Evolutionary conservation across 2,329 filamentous ascomycete species (phyloP), one percentile per base, ranked within the genome.

Genomic region (Volutella citrinella): DNA sequence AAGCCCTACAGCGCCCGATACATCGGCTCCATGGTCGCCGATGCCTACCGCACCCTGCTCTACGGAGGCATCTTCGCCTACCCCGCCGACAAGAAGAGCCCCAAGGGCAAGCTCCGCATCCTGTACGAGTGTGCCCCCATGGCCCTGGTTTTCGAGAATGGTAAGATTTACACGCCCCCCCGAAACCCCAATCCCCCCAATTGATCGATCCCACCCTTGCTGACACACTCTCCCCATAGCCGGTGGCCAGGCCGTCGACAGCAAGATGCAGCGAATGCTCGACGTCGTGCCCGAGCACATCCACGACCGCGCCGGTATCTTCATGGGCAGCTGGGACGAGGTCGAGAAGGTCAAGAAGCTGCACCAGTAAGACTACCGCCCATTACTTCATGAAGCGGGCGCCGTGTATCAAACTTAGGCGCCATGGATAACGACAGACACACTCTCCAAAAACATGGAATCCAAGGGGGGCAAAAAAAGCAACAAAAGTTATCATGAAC

Each of bases 111-210:
- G 74, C 77, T 98, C 50, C 79, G 93, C 48, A 98, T 98, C 50
- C 64, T 98, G 54, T 98, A 98, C 68, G 93, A 98, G 72, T 98
- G 93, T 61, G 93, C 93, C 11, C 93, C 93, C 23, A 98, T 98
- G 93, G 93, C 93, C 16, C 86, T 97, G 83, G 79, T 98, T 7
- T 97, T 98, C 64, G 93, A 98, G 69, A 96, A 98, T 67, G 93
- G 87, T 91, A 65, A 68, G 82, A 70, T 7, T 12, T 10, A 7
- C 10, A 26, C 8, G 13, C 16, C 11, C 25, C 20, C 9, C 8
- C 20, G 12, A 22, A 8, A 12, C 9, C 12, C 20, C 20, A 8
- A 22, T 17, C 4, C 19, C 19, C 19, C 11, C 14, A 7, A 7
- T 6, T 24, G 9, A 6, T 13, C 23, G 19, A 32, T 3, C 18